Evolutionary conservation across 179 eudicot species (phyloP).

Genomic region (Spinacia oleracea): DNA sequence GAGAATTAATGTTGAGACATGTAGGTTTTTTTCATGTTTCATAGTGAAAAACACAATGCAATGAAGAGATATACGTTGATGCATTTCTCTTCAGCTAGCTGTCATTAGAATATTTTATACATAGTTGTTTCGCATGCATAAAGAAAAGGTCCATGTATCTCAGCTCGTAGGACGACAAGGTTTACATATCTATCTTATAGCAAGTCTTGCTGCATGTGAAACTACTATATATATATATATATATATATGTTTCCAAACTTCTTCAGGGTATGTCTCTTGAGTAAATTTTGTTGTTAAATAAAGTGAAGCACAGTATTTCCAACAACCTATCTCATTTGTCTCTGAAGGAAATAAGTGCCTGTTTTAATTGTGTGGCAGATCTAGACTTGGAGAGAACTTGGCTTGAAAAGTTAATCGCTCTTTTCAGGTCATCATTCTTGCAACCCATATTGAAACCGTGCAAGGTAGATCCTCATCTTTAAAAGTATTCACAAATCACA

Average conservation of each 20-base stretch:
- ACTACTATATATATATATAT: neutral
- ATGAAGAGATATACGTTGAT: neutral
- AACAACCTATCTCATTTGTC: neutral
- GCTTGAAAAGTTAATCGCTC: conserved; percentile 69
- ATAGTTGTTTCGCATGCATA: too few relatives aligned
- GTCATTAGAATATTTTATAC: neutral
- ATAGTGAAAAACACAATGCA: neutral
- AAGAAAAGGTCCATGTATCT: too few relatives aligned
- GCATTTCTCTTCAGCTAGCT: neutral
- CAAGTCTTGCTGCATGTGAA: neutral
- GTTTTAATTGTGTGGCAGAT: conserved; percentile 42
- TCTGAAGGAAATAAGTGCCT: neutral
- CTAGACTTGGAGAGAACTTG: conserved; percentile 73
- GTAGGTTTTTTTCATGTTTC: conserved; percentile 36
- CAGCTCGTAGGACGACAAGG: too few relatives aligned
- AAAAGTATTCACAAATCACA: neutral
- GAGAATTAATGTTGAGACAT: conserved; percentile 50
- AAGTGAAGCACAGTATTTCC: neutral
- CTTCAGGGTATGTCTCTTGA: neutral
- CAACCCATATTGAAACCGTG: conserved; percentile 80
- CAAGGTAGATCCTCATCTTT: conserved; percentile 54
- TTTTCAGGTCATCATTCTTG: conserved; percentile 77
- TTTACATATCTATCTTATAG: too few relatives aligned
- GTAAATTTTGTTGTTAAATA: neutral
- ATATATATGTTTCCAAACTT: neutral